These are phyloP conservation scores for Pleurotus cornucopiae DNA, from an alignment of 768 basidiomycete species.

Conservation along the genomic window DNA sequence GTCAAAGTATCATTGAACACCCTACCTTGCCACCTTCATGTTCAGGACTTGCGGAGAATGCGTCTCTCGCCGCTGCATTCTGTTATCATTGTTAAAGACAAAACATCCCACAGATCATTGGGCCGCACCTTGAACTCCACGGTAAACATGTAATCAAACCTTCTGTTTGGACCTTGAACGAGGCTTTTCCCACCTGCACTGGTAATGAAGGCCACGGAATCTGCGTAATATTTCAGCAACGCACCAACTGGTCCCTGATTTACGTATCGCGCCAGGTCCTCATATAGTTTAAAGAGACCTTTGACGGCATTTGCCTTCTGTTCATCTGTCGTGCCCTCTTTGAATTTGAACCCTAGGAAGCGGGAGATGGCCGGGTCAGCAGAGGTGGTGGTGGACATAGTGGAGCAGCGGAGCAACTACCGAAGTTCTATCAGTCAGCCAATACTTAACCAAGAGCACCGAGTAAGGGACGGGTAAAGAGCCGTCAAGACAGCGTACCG, in stretches of 20 bases:
- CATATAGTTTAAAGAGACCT: not conserved
- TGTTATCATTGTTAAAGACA: not conserved
- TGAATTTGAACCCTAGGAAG: not conserved
- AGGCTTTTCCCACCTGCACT: not conserved
- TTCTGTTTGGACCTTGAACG: not conserved
- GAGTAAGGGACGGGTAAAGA: too few relatives aligned
- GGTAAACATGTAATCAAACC: not conserved
- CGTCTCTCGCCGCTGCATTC: not conserved
- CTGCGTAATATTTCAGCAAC: not conserved
- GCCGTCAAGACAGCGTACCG: too few relatives aligned
- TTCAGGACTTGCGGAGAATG: not conserved
- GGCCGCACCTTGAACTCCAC: not conserved
- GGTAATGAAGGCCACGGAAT: too few relatives aligned
- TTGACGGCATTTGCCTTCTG: not conserved
- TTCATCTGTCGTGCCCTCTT: not conserved
- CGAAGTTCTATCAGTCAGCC: too few relatives aligned
- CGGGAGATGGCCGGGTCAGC: not conserved
- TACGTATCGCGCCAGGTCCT: not conserved
- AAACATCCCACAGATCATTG: not conserved
- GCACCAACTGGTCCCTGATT: not conserved
- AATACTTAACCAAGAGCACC: too few relatives aligned
- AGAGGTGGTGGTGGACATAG: not conserved
- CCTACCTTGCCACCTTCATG: not conserved
- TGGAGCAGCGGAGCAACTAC: not conserved
- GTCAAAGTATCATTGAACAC: not conserved